Conservation (phyloP, 257 asterid genomes). For the Leptodermis oblonga region DNA sequence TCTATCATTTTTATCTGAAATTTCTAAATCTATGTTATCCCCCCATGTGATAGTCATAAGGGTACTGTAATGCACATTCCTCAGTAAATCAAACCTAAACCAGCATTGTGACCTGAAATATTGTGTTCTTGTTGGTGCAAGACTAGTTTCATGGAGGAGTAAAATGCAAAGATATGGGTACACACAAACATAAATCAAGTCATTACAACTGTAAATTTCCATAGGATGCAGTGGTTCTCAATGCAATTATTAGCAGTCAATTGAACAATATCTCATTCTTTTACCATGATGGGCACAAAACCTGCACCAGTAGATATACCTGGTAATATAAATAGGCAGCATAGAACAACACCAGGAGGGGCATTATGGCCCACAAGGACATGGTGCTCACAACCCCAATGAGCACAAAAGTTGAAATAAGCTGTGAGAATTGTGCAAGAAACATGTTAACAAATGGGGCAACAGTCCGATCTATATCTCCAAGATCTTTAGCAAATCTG, state of each 20-base stretch:
- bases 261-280: background rate
- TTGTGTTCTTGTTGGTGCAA: background rate
- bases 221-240: background rate
- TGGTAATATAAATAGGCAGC: constrained; percentile 87
- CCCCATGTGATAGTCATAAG: background rate
- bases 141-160: background rate
- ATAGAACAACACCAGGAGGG: constrained; percentile 84
- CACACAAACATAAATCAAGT: background rate
- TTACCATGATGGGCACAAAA: background rate
- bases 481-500: constrained; percentile 88
- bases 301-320: constrained; percentile 37
- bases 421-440: constrained; percentile 75
- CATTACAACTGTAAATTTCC: background rate
- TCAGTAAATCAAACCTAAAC: background rate
- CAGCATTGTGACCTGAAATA: background rate
- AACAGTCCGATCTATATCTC: constrained; percentile 87
- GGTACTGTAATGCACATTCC: background rate
- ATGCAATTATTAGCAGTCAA: background rate
- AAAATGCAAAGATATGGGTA: background rate
- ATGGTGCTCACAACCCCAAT: constrained; percentile 94
- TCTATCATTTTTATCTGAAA: background rate
- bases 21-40: background rate
- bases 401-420: constrained; percentile 82
- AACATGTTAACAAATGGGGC: constrained; percentile 79
- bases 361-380: constrained; percentile 98